Evolutionary conservation across 192 early-diverging fungal genomes (phyloP).

Genomic region (Pecoramyces ruminantium): DNA sequence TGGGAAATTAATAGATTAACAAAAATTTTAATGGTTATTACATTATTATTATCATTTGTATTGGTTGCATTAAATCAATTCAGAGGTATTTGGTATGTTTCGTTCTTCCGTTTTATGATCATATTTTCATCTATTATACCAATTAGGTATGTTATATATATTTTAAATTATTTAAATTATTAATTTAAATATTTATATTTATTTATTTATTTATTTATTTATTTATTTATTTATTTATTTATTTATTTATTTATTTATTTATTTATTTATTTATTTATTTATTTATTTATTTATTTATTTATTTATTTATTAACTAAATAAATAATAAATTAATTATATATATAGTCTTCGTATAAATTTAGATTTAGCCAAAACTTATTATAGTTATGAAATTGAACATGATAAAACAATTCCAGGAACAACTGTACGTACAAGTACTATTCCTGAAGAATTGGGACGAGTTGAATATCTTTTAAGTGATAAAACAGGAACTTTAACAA

Average conservation of each 20-base stretch:
- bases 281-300: too few species aligned
- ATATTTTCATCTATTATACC: slow-evolving; percentile 91
- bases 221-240: not conserved
- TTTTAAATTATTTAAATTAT: too few species aligned
- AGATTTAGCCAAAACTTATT: slow-evolving; percentile 90
- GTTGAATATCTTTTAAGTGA: slow-evolving; percentile 85
- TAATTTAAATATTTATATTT: not conserved
- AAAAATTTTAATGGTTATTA: slow-evolving; percentile 72
- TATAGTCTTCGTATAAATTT: slow-evolving; percentile 72
- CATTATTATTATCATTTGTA: slow-evolving; percentile 57
- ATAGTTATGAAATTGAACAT: slow-evolving; percentile 67
- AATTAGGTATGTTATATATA: slow-evolving; percentile 54
- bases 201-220: not conserved
- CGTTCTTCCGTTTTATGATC: slow-evolving; percentile 83
- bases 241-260: too few species aligned
- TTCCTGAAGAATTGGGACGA: slow-evolving; percentile 88
- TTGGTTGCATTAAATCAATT: slow-evolving; percentile 86
- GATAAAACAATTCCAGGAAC: slow-evolving; percentile 68
- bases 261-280: too few species aligned
- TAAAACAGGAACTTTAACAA: slow-evolving; percentile 89
- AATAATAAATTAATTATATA: not conserved
- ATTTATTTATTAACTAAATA: too few species aligned
- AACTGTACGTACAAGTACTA: slow-evolving; percentile 80
- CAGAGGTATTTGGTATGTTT: slow-evolving; percentile 80
- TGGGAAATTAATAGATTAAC: slow-evolving; percentile 68